These are phyloP conservation scores for Pholiota molesta DNA, from an alignment of 768 basidiomycete genomes.

Conservation along the genomic window DNA sequence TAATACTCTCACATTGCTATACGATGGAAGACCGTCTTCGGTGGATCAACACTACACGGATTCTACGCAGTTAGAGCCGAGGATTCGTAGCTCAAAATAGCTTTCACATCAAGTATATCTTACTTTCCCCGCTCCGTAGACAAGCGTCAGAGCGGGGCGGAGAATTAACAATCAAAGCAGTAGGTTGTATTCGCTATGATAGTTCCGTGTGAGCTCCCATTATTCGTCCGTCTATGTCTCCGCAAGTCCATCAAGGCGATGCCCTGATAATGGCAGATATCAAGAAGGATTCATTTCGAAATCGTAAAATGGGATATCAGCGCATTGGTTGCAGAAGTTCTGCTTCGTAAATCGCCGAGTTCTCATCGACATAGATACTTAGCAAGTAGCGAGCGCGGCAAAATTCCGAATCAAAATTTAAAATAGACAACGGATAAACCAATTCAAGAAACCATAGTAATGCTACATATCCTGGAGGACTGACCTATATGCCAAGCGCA, in stretches of 20 bases:
- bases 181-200: neutral
- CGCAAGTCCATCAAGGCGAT: neutral
- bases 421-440: constrained; percentile 4
- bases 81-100: neutral
- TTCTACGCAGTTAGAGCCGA: neutral
- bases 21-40: neutral
- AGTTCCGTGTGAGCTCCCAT: neutral
- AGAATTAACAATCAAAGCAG: neutral
- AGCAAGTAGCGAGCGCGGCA: neutral
- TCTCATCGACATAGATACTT: constrained; percentile 3
- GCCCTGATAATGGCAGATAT: neutral
- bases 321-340: neutral
- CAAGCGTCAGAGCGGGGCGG: neutral
- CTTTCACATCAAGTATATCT: neutral
- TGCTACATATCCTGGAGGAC: neutral
- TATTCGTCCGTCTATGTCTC: constrained; percentile 1
- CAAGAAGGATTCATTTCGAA: neutral
- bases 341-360: constrained; percentile 1
- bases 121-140: neutral
- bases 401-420: constrained; percentile 1
- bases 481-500: neutral
- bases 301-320: neutral
- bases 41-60: neutral
- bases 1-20: neutral
- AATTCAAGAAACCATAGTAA: neutral